Conservation (phyloP, 2,329 filamentous ascomycete species). For the Nannizziopsis barbatae region DNA sequence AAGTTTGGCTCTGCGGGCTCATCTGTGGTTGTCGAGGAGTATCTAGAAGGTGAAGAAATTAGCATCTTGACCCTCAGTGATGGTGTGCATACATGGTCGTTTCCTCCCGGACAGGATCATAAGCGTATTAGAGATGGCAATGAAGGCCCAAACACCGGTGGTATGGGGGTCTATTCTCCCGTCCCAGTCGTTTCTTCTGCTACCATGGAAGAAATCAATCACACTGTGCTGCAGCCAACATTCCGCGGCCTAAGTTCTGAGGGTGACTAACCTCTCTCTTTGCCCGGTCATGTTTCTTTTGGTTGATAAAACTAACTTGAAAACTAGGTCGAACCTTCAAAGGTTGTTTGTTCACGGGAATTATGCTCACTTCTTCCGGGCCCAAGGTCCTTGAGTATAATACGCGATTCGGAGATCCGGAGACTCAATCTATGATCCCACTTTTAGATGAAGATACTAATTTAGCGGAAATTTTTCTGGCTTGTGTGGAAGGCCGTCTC, state of each 20-base stretch:
- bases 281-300: too few species aligned
- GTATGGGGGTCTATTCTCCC: constrained; percentile 96
- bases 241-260: constrained; percentile 78
- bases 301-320: too few species aligned
- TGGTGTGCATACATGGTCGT: constrained; percentile 66
- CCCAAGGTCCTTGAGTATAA: constrained; percentile 86
- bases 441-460: constrained; percentile 67
- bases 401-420: constrained; percentile 80
- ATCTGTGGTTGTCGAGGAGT: constrained; percentile 92
- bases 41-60: constrained; percentile 78
- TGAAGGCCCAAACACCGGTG: constrained; percentile 81
- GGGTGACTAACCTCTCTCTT: constrained; percentile 48
- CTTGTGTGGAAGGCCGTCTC: constrained; percentile 65
- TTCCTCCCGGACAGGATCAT: constrained; percentile 90
- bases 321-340: constrained; percentile 31
- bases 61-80: constrained; percentile 87
- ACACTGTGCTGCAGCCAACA: constrained; percentile 72
- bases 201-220: constrained; percentile 66
- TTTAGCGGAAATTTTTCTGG: constrained; percentile 76
- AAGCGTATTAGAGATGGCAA: constrained; percentile 89
- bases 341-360: constrained; percentile 44
- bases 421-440: constrained; percentile 75
- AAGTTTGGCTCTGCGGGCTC: constrained; percentile 81
- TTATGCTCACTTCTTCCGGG: constrained; percentile 76
- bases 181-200: constrained; percentile 64